Conservation (phyloP, 768 basidiomycete species). For the Tephrocybe sp. region DNA sequence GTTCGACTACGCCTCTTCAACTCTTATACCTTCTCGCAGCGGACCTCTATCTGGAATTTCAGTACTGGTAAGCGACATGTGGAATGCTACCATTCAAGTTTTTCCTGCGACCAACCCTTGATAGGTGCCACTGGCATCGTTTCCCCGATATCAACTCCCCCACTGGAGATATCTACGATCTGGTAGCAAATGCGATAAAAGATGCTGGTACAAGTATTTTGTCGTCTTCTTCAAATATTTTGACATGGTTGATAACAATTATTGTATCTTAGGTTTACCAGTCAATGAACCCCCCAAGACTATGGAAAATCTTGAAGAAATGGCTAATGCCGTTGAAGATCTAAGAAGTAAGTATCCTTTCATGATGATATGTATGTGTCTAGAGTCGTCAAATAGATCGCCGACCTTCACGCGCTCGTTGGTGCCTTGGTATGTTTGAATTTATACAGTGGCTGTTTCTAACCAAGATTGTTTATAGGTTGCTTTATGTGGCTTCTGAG, state of each 20-base stretch:
- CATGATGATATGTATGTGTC: background rate
- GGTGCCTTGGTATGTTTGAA: constrained; percentile 8
- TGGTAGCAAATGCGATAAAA: background rate
- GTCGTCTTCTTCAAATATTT: background rate
- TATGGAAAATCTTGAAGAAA: background rate
- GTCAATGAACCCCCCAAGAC: background rate
- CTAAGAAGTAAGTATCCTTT: background rate
- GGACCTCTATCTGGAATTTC: constrained; percentile 3
- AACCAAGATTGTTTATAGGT: too few species aligned
- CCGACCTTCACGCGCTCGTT: background rate
- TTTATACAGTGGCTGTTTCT: too few species aligned
- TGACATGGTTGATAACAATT: background rate
- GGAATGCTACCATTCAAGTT: too few species aligned
- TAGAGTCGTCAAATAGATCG: background rate
- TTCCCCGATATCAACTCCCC: constrained; percentile 8
- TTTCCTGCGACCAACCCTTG: too few species aligned
- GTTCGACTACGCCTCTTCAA: too few species aligned
- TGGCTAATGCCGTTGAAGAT: background rate
- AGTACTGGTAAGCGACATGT: constrained; percentile 4
- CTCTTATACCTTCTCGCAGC: background rate
- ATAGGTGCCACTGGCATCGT: constrained; percentile 4
- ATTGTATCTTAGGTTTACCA: background rate
- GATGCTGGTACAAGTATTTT: constrained; percentile 6
- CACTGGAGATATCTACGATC: background rate
- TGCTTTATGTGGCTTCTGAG: too few species aligned